A percentile compares a stretch with the other conserved stretches of the same genome.
Conservation (phyloP, 2,329 filamentous ascomycete species). For the Epichloe sibirici region DNA sequence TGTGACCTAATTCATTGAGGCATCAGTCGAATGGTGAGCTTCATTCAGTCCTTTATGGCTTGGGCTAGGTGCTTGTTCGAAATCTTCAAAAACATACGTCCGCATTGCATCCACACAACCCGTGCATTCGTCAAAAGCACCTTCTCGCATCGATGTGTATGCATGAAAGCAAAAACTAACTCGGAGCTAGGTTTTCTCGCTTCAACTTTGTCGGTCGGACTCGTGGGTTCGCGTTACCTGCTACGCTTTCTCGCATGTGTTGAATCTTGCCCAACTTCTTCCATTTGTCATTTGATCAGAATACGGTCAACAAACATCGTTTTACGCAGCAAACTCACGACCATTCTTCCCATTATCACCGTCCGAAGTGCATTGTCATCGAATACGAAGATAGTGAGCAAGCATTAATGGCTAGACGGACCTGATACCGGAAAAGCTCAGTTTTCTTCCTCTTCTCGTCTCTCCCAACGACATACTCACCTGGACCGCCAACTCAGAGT, state of each 20-base stretch:
- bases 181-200: not conserved
- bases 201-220: not conserved
- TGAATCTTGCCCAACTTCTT: not conserved
- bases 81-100: not conserved
- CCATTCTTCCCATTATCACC: not conserved
- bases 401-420: slow-evolving; percentile 22
- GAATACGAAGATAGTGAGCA: slow-evolving; percentile 10
- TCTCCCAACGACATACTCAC: not conserved
- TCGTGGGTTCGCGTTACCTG: not conserved
- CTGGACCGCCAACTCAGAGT: not conserved
- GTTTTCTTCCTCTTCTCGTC: slow-evolving; percentile 6
- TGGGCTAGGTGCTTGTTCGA: too few species aligned
- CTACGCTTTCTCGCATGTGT: not conserved
- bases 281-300: not conserved
- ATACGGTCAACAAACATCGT: not conserved
- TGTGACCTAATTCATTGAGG: too few species aligned
- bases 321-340: not conserved
- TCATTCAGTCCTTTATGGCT: not conserved
- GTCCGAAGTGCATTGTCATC: slow-evolving; percentile 9
- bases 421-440: slow-evolving; percentile 12
- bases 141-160: not conserved
- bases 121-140: not conserved
- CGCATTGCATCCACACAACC: not conserved
- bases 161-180: not conserved
- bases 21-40: not conserved